Evolutionary conservation across 108 stramenopile genomes (phyloP).

Genomic region (Nitzschia putrida): DNA sequence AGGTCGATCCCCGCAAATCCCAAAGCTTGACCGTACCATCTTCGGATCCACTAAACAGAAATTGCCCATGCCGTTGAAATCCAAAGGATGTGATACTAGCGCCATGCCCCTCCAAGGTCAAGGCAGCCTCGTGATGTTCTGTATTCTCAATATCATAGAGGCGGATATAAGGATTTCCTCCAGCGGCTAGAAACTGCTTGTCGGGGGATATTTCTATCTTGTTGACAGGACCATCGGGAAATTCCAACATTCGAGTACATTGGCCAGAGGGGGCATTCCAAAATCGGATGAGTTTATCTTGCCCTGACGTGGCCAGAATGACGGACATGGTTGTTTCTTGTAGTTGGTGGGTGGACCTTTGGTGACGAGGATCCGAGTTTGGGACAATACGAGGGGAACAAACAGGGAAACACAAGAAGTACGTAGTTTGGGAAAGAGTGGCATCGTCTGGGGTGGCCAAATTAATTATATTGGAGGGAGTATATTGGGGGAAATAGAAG

Average conservation of each 20-base stretch:
- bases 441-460: too few species aligned
- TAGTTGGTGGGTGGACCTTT: too few species aligned
- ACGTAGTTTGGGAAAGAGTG: too few species aligned
- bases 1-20: conserved; percentile 89
- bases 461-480: too few species aligned
- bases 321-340: conserved; percentile 69
- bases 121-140: conserved; percentile 58
- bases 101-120: conserved; percentile 86
- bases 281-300: conserved; percentile 96
- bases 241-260: conserved; percentile 87
- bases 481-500: too few species aligned
- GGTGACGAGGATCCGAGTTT: too few species aligned
- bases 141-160: conserved; percentile 81
- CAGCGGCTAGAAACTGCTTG: conserved; percentile 93
- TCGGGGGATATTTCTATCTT: conserved; percentile 93
- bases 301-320: conserved; percentile 95
- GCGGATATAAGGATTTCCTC: conserved; percentile 93
- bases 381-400: too few species aligned
- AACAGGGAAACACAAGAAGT: too few species aligned
- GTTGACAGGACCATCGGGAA: conserved; percentile 93
- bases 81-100: conserved; percentile 92
- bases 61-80: conserved; percentile 94
- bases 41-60: conserved; percentile 85
- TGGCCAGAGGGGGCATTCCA: conserved; percentile 96
- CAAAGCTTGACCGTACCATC: conserved; percentile 90